These are phyloP conservation scores for Carex cristatella DNA, from an alignment of 176 grass and related monocot genomes.

Conservation along the genomic window DNA sequence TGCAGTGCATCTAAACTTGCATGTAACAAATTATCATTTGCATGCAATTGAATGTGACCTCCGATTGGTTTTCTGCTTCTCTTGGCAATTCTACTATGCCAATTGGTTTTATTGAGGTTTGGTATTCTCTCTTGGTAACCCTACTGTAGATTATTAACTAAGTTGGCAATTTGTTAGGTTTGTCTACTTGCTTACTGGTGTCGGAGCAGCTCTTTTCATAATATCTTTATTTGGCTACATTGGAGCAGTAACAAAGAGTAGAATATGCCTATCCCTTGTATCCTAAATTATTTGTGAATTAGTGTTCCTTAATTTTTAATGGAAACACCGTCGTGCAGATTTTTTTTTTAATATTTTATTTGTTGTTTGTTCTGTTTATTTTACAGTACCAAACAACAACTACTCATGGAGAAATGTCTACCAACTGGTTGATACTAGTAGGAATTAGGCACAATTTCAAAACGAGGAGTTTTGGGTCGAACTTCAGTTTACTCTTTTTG, in stretches of 20 bases:
- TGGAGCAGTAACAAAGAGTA: conserved; percentile 57
- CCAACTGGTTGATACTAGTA: not conserved
- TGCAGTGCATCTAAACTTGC: not conserved
- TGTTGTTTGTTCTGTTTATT: not conserved
- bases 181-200: conserved; percentile 74
- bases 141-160: not conserved
- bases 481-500: not conserved
- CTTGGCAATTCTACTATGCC: not conserved
- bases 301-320: conserved; percentile 13
- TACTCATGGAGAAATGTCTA: not conserved
- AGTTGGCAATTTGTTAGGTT: conserved; percentile 37
- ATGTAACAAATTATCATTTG: not conserved
- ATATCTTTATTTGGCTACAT: conserved; percentile 82
- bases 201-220: conserved; percentile 50
- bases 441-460: not conserved
- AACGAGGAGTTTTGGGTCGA: too few relatives aligned
- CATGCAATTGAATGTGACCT: not conserved
- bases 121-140: not conserved
- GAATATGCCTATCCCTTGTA: conserved; percentile 74
- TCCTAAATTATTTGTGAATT: conserved; percentile 32
- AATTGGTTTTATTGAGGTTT: conserved; percentile 36
- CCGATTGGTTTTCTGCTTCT: not conserved
- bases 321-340: not conserved
- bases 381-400: not conserved
- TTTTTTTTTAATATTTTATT: not conserved